These are phyloP conservation scores for Blastobotrys americana DNA, from an alignment of 805 yeast genomes.

Conservation along the genomic window DNA sequence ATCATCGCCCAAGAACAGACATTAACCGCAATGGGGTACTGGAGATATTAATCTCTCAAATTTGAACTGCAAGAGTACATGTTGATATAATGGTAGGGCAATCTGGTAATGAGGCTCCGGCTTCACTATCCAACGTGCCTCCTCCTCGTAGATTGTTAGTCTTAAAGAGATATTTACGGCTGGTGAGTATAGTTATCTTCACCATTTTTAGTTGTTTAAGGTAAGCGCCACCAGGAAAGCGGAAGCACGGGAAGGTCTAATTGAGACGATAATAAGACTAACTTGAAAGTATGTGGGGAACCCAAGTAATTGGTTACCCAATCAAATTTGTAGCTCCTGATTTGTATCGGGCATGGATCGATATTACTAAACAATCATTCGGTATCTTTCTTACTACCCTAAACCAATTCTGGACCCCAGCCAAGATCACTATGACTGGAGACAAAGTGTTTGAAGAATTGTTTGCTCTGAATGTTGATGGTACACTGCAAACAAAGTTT, in stretches of 20 bases:
- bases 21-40: too few species aligned
- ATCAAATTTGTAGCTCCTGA: constrained; percentile 20
- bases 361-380: constrained; percentile 30
- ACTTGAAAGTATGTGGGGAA: constrained; percentile 12
- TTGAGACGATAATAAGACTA: background rate
- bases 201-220: background rate
- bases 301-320: constrained; percentile 28
- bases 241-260: background rate
- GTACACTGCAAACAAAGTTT: constrained; percentile 28
- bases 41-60: too few species aligned
- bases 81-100: too few species aligned
- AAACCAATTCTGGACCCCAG: constrained; percentile 27
- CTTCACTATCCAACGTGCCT: too few species aligned
- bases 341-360: constrained; percentile 27
- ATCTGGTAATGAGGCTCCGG: too few species aligned
- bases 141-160: too few species aligned
- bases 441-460: constrained; percentile 25
- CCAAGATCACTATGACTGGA: constrained; percentile 23
- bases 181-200: background rate
- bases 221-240: background rate
- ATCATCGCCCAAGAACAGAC: too few species aligned
- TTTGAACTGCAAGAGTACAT: too few species aligned
- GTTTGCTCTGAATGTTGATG: constrained; percentile 18
- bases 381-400: constrained; percentile 25
- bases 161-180: background rate